Base-by-base conservation (phyloP, 2,329 filamentous ascomycete genomes). In the Shiraia bambusicola region DNA sequence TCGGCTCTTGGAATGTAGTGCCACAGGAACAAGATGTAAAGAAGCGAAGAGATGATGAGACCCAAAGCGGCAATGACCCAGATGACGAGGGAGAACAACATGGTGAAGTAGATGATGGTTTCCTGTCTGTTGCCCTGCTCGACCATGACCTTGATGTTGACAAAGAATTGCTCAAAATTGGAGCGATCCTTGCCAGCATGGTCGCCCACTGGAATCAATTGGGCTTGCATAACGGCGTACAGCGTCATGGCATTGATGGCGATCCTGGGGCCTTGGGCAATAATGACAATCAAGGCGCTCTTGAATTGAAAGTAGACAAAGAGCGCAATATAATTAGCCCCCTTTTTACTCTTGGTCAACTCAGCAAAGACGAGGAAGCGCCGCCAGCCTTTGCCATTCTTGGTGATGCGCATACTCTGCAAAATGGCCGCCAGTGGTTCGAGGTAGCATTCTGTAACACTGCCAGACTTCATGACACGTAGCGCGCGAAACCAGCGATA, bases 281-380 rank as follows among this genome's bases (percentile, higher is more conserved):
- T 76, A 35, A 97, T 77, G 45, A 95, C 84, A 53, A 92, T 87
- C 59, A 97, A 81, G 80, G 91, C 95, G 29, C 78, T 75, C 67
- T 86, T 80, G 69, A 86, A 85, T 19, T 81, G 85, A 69, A 95
- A 95, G 67, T 95, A 95, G 19, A 89, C 87, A 66, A 95, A 95
- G 4, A 95, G 76, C 3, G 91, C 91, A 52, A 95, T 79, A 59
- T 95, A 95, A 66, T 95, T 89, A 42, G 84, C 84, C 13, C 90
- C 89, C 70, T 95, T 94, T 63, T 87, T 91, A 69, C 87, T 90
- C 72, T 92, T 93, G 10, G 91, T 95, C 65, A 96, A 73, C 59
- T 89, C 87, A 12, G 89, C 85, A 65, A 95, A 95, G 52, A 96
- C 89, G n/a, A 95, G 71, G 64, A 95, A 98, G 36, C 92, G 80